Conservation (phyloP, 2,329 filamentous ascomycete species). For the Sphaerostilbella broomeana region DNA sequence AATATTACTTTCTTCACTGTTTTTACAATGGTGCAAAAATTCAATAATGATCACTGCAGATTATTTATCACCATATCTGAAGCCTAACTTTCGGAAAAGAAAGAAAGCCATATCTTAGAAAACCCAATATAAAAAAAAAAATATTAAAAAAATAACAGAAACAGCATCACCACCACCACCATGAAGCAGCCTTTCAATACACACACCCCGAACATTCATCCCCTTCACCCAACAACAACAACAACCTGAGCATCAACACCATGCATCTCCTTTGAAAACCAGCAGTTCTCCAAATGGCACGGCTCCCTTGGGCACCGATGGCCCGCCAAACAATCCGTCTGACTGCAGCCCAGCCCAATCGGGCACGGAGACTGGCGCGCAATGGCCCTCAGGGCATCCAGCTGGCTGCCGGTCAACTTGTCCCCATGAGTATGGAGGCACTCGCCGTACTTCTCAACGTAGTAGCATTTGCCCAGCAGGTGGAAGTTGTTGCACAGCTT, state of each 20-base stretch:
- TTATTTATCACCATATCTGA: too few relatives aligned
- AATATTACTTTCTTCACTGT: too few relatives aligned
- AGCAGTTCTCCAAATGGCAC: slow-evolving; percentile 14
- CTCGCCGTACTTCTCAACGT: slow-evolving; percentile 2
- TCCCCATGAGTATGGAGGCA: slow-evolving; percentile 25
- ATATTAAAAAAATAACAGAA: neutral
- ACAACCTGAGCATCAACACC: slow-evolving; percentile 13
- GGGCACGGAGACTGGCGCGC: slow-evolving; percentile 25
- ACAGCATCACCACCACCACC: neutral
- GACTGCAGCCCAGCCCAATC: slow-evolving; percentile 21
- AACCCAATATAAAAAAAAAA: neutral
- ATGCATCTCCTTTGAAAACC: slow-evolving; percentile 18
- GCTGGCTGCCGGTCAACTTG: slow-evolving; percentile 17
- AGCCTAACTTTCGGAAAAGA: too few relatives aligned
- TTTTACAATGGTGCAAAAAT: too few relatives aligned
- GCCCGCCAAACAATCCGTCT: slow-evolving; percentile 17
- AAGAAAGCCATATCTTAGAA: too few relatives aligned
- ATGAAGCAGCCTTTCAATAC: neutral
- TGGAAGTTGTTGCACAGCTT: slow-evolving; percentile 31
- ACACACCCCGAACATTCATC: too few relatives aligned
- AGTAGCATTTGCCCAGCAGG: slow-evolving; percentile 21
- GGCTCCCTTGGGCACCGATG: slow-evolving; percentile 17
- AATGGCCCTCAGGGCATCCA: slow-evolving; percentile 24
- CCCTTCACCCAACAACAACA: neutral
- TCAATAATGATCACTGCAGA: too few relatives aligned